Evolutionary conservation across 2,329 filamentous ascomycete species (phyloP).

Genomic region (Ceratocystis cacaofunesta): DNA sequence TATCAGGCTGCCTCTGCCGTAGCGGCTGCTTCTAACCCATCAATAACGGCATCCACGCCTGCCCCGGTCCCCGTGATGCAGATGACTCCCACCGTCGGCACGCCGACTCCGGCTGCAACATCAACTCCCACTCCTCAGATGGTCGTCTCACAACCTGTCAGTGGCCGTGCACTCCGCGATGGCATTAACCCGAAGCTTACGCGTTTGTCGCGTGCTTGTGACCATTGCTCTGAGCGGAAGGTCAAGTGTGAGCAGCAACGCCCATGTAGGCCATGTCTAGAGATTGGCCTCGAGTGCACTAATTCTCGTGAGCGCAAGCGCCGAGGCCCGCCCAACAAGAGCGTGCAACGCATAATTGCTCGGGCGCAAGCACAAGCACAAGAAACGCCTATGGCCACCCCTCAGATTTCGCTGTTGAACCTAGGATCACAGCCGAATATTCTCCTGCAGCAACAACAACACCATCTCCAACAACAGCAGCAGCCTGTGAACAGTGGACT

Average conservation of each 20-base stretch:
- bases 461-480: not conserved
- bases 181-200: constrained; percentile 37
- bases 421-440: constrained; percentile 8
- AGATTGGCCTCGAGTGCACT: constrained; percentile 44
- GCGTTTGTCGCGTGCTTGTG: constrained; percentile 42
- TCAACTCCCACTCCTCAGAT: constrained; percentile 8
- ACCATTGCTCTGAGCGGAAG: constrained; percentile 47
- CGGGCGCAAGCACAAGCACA: constrained; percentile 30
- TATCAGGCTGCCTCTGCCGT: constrained; percentile 11
- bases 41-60: constrained; percentile 1
- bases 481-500: not conserved
- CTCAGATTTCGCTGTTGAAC: constrained; percentile 11
- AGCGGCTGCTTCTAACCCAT: not conserved
- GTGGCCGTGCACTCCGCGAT: constrained; percentile 23
- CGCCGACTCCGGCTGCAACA: not conserved
- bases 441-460: not conserved
- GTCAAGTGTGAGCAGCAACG: constrained; percentile 45
- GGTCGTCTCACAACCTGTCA: not conserved
- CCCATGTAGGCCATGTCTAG: constrained; percentile 41
- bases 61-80: constrained; percentile 6
- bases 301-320: constrained; percentile 43
- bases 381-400: constrained; percentile 35
- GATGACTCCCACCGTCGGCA: not conserved
- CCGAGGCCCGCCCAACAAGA: constrained; percentile 42
- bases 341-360: constrained; percentile 18